Percentiles rank a stretch among this genome's conserved stretches.
Evolutionary conservation across 139 green algal species (phyloP).

Genomic region (Picochlorum costavermella): DNA sequence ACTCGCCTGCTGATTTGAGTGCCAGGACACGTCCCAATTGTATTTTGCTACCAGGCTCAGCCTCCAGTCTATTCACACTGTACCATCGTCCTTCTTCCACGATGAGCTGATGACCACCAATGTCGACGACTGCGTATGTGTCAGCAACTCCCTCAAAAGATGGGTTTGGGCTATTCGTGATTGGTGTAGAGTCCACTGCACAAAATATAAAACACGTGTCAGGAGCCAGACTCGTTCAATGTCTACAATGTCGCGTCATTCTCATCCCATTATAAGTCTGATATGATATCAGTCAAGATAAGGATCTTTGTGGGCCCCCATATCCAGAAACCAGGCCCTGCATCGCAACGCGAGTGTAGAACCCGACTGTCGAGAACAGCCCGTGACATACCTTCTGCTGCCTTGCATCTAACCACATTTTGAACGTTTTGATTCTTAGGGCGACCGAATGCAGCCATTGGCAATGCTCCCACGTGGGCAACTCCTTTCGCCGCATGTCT

Average conservation of each 20-base stretch:
- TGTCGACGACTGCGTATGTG: constrained; percentile 81
- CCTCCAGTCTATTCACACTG: constrained; percentile 81
- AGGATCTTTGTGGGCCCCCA: no score
- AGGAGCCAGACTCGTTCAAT: neutral
- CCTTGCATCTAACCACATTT: constrained; percentile 2
- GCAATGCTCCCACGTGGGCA: neutral
- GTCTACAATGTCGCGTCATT: no score
- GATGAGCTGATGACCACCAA: constrained; percentile 83
- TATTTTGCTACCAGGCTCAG: constrained; percentile 57
- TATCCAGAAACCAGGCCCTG: no score
- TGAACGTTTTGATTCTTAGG: neutral
- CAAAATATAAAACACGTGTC: neutral
- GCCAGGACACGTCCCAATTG: constrained; percentile 82
- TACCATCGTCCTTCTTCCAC: constrained; percentile 90
- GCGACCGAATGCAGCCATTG: no score
- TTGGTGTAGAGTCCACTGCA: neutral
- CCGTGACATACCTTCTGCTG: neutral
- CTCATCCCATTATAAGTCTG: no score
- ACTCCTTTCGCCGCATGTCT: neutral
- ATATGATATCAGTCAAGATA: no score
- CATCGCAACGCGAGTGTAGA: no score
- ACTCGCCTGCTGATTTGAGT: constrained; percentile 64
- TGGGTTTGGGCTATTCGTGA: constrained; percentile 14
- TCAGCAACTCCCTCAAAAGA: constrained; percentile 25
- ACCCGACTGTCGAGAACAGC: neutral